A percentile compares a stretch with the other conserved stretches of the same genome.
Conservation (phyloP, 1,284 basidiomycete species). For the Pholiota adiposa region DNA sequence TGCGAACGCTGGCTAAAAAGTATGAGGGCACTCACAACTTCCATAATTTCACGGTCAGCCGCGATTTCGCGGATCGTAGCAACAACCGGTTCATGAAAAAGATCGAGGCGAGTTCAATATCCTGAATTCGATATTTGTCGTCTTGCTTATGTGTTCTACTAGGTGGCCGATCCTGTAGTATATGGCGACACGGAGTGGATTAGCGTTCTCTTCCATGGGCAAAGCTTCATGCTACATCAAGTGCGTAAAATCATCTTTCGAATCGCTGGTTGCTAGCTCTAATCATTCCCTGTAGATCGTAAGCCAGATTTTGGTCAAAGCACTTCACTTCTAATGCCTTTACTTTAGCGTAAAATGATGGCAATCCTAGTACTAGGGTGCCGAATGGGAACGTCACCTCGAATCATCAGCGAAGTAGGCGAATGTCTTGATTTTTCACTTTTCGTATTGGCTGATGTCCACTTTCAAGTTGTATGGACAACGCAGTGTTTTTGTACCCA, state of each 20-base stretch:
- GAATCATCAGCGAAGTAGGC: slow-evolving; percentile 72
- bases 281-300: slow-evolving; percentile 30
- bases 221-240: slow-evolving; percentile 99
- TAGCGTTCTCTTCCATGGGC: slow-evolving; percentile 91
- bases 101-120: slow-evolving; percentile 58
- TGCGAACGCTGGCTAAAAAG: slow-evolving; percentile 62
- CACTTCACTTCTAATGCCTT: slow-evolving; percentile 23
- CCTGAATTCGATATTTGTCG: too few species aligned
- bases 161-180: slow-evolving; percentile 82
- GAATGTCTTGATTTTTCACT: neutral
- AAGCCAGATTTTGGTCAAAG: slow-evolving; percentile 6
- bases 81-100: slow-evolving; percentile 86
- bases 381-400: slow-evolving; percentile 75
- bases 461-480: slow-evolving; percentile 66
- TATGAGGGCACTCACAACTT: slow-evolving; percentile 93
- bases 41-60: slow-evolving; percentile 95
- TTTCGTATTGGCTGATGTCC: neutral
- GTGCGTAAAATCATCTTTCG: slow-evolving; percentile 39
- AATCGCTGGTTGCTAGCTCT: neutral
- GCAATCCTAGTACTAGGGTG: slow-evolving; percentile 80
- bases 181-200: slow-evolving; percentile 96
- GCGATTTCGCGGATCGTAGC: slow-evolving; percentile 83
- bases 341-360: slow-evolving; percentile 94
- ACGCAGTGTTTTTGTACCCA: slow-evolving; percentile 87
- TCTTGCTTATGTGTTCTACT: slow-evolving; percentile 1